phyloP scores from a whole-genome alignment of 345 rosid species.

The Gossypium longicalyx region DNA sequence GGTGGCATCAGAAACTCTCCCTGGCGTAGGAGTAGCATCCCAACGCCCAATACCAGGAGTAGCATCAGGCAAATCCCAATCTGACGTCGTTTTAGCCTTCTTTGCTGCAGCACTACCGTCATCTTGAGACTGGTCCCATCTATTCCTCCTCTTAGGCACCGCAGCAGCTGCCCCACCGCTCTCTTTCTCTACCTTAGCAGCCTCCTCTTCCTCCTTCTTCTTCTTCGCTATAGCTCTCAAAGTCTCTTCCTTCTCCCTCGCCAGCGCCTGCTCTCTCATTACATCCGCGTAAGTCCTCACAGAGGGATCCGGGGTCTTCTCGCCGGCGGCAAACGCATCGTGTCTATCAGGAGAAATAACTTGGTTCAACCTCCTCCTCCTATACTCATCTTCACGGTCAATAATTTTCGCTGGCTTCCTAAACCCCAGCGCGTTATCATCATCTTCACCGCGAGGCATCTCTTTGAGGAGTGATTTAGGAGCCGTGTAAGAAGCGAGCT shows the following conservation, averaged over 20 bases:
- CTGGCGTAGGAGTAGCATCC: constrained; percentile 92
- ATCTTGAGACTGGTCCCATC: constrained; percentile 91
- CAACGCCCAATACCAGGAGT: constrained; percentile 84
- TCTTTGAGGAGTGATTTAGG: constrained; percentile 77
- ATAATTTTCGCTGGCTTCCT: constrained; percentile 64
- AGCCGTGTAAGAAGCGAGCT: constrained; percentile 83
- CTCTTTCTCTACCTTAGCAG: constrained; percentile 42
- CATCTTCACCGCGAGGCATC: constrained; percentile 65
- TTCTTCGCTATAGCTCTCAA: constrained; percentile 55
- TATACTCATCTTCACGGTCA: constrained; percentile 89
- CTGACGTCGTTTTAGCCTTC: constrained; percentile 65
- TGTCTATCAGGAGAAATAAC: constrained; percentile 90
- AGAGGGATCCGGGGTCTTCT: constrained; percentile 84
- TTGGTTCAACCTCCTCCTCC: constrained; percentile 76
- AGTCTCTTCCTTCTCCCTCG: constrained; percentile 55
- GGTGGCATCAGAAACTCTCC: constrained; percentile 73
- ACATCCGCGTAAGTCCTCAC: constrained; percentile 74
- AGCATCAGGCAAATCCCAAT: constrained; percentile 92
- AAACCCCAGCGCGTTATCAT: constrained; percentile 39
- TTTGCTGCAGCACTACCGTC: constrained; percentile 48
- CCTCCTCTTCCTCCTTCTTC: constrained; percentile 82
- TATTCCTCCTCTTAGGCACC: constrained; percentile 69
- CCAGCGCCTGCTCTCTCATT: constrained; percentile 78
- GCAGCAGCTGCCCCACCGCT: constrained; percentile 32
- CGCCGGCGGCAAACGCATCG: constrained; percentile 85